Evolutionary conservation across 805 yeast genomes (phyloP), one percentile per base, ranked within the genome.

Genomic region (Isabelozyma pseudorhagii): DNA sequence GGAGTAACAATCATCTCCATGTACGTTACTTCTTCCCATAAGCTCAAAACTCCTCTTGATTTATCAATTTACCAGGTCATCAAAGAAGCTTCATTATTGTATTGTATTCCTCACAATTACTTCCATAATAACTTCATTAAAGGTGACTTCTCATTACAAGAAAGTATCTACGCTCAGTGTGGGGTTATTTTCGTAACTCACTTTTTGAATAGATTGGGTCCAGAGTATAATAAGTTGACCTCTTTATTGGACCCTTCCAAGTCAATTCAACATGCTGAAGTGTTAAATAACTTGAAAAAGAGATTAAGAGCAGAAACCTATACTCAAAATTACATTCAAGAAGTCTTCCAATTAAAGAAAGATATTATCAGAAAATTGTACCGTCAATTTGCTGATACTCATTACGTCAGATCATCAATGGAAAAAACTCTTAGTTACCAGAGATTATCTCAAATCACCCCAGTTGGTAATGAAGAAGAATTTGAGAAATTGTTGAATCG

Each of bases 121-220:
- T 93, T 92, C 77, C 84, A 84, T 58, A 78, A 79, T 47, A 77
- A 84, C 50, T 92, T 92, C 63, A 83, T 86, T 53, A 67, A 75
- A 46, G 87, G 93, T 48, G 84, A 83, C 56, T 79, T 93, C 68
- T 91, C 97, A 1, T 83, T 96, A 58, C 98, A 93, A 72, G 99
- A 94, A 72, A 83, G 92, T 43, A 85, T 91, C 50, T 94, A 94
- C 66, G 96, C 97, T 42, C 98, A 93, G 68, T 87, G 91, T 68
- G 96, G 93, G 60, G 86, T 88, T 42, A 88, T 90, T 53, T 93
- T 94, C 65, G 96, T 90, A 46, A 86, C 96, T 36, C 98, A 94
- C 71, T 94, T 93, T 74, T 80, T 93, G 68, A 94, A 94, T 75
- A 81, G 98, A 64, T 79, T 93, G 63, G 97, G 98, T 29, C 83